These are phyloP conservation scores for Chlorella sp. DNA, from an alignment of 139 green algal genomes.

Conservation along the genomic window DNA sequence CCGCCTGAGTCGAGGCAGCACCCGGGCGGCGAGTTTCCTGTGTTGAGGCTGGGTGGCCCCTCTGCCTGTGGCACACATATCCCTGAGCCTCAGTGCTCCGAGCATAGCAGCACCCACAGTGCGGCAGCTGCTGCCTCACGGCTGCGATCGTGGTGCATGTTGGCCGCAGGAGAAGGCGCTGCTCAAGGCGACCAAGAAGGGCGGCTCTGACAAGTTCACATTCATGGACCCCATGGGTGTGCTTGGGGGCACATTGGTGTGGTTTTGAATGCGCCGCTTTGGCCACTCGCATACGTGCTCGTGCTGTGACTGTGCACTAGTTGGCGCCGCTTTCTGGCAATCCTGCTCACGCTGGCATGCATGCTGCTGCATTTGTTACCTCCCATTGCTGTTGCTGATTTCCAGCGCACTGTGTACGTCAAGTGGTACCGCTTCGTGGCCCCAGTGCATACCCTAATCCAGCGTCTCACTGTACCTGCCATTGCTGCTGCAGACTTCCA, in stretches of 20 bases:
- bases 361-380: background rate
- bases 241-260: background rate
- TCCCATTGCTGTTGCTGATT: background rate
- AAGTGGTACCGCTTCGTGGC: background rate
- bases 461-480: background rate
- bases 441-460: background rate
- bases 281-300: too few species aligned
- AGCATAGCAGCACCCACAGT: too few species aligned
- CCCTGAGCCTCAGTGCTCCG: too few species aligned
- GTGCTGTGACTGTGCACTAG: too few species aligned
- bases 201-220: background rate
- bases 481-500: slow-evolving; percentile 59
- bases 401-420: background rate
- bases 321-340: too few species aligned
- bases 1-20: too few species aligned
- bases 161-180: slow-evolving; percentile 36
- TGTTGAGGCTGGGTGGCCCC: too few species aligned
- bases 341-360: slow-evolving; percentile 18
- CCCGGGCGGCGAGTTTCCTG: too few species aligned
- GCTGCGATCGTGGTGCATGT: too few species aligned
- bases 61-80: too few species aligned
- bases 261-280: too few species aligned
- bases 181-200: slow-evolving; percentile 43
- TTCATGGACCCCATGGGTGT: slow-evolving; percentile 42
- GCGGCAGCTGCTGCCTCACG: too few species aligned